A percentile compares a stretch with the other conserved stretches of the same genome.
Conservation (phyloP, 2,329 filamentous ascomycete species). For the Phoma herbarum region DNA sequence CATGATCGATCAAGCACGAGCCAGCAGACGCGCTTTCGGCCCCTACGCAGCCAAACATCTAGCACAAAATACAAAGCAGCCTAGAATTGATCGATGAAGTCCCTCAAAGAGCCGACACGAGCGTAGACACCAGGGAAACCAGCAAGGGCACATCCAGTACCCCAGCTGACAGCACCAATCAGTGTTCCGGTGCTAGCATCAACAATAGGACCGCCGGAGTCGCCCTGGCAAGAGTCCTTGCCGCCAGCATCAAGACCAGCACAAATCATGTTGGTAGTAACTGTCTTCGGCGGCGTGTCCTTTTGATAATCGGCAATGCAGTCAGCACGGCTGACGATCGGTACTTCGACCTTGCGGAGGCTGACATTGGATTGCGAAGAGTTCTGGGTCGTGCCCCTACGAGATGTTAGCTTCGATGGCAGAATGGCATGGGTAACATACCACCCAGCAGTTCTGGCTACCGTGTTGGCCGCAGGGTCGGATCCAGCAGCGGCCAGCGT, state of each 20-base stretch:
- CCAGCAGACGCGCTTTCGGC: background rate
- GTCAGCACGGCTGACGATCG: constrained; percentile 28
- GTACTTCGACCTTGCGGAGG: constrained; percentile 42
- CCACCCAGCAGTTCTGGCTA: constrained; percentile 38
- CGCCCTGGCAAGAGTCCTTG: constrained; percentile 46
- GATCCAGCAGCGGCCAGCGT: constrained; percentile 31
- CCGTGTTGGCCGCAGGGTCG: constrained; percentile 33
- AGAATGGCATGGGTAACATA: constrained; percentile 24
- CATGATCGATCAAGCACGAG: background rate
- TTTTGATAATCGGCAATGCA: constrained; percentile 32
- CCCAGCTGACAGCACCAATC: constrained; percentile 36
- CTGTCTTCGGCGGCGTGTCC: constrained; percentile 5
- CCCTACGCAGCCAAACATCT: background rate
- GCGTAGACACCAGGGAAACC: constrained; percentile 38
- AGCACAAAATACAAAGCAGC: background rate
- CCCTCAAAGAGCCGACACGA: constrained; percentile 16
- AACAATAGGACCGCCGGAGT: constrained; percentile 40
- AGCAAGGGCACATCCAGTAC: constrained; percentile 34
- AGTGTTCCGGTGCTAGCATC: constrained; percentile 20
- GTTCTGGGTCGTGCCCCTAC: constrained; percentile 29
- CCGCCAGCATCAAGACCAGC: constrained; percentile 34
- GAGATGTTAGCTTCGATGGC: background rate
- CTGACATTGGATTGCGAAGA: constrained; percentile 14
- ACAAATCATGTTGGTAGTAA: constrained; percentile 41
- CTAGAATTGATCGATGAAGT: constrained; percentile 7